Evolutionary conservation across 2,329 filamentous ascomycete species (phyloP), one percentile per base, ranked within the genome.

Genomic region (Sclerotinia borealis): DNA sequence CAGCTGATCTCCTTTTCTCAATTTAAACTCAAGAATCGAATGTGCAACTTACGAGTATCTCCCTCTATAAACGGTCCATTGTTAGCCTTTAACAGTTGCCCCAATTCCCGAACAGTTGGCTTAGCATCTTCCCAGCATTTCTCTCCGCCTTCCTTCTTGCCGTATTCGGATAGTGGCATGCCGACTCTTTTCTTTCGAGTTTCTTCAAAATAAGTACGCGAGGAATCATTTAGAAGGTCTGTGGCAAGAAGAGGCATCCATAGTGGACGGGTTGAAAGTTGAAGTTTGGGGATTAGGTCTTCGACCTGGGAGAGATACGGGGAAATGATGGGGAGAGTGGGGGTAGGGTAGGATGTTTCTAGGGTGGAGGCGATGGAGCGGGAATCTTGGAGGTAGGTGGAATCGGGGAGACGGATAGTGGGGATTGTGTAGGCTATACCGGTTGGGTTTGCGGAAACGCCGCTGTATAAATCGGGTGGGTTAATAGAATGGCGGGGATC

Each of bases 341-440:
- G 61, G 19, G 77, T 74, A 0, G 88, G 87, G 67, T 89, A 78
- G 0, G 76, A 75, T 60, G 79, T 75, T 70, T 91, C 87, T 39
- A 92, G 78, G 22, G 78, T 78, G 17, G 75, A 68, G 17, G 83
- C 85, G 66, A 92, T 91, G 49, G 76, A 75, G 66, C 76, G 77
- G 1, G 85, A 88, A 71, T 91, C 87, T 83, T 86, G 89, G 10
- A 88, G 68, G 69, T 83, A 86, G 1, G 72, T 81, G 22, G 83
- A 84, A 54, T 86, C 80, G 0, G 81, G 78, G 51, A 86, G 78
- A 19, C 74, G 77, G 66, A 88, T 77, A 1, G 83, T 77, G 0
- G 87, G 87, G 61, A 81, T 80, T 15, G 80, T 83, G 74, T 85
- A 87, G 45, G 73, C 67, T 13, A 22, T 13, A 1, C 43, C 43